A percentile compares a stretch with the other conserved stretches of the same genome.
Conservation (phyloP, 192 early-diverging fungal genomes). For the Chytriomyces sp. region DNA sequence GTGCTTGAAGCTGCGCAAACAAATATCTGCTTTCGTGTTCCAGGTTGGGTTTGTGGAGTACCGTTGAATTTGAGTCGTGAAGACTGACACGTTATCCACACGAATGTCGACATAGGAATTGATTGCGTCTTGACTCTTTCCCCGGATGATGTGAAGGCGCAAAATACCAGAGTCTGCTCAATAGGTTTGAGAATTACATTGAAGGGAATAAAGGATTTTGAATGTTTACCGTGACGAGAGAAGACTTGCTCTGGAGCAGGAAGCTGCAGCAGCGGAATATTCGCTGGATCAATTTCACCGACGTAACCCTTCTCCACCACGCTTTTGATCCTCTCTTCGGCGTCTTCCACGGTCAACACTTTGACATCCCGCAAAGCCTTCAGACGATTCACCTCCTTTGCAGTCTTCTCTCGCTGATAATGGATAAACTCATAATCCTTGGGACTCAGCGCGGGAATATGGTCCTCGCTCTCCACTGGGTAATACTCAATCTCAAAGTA, state of each 20-base stretch:
- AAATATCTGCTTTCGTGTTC: slow-evolving; percentile 21
- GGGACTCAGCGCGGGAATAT: background rate
- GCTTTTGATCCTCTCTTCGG: background rate
- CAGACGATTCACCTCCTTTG: slow-evolving; percentile 9
- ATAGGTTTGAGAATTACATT: background rate
- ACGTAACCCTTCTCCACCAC: slow-evolving; percentile 19
- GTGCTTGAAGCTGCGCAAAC: slow-evolving; percentile 14
- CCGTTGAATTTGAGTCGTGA: slow-evolving; percentile 37
- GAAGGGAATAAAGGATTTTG: background rate
- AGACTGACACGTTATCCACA: slow-evolving; percentile 52
- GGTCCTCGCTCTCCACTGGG: background rate
- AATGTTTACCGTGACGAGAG: slow-evolving; percentile 28
- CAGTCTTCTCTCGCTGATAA: slow-evolving; percentile 13
- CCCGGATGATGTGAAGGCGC: slow-evolving; percentile 53
- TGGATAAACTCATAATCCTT: slow-evolving; percentile 29
- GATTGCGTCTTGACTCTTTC: slow-evolving; percentile 21
- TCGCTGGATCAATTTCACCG: slow-evolving; percentile 7
- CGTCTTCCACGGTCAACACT: slow-evolving; percentile 9
- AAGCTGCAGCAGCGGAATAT: background rate
- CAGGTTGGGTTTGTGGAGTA: background rate
- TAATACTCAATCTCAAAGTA: slow-evolving; percentile 35
- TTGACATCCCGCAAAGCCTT: slow-evolving; percentile 11
- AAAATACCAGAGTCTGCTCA: slow-evolving; percentile 60
- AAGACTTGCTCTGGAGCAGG: slow-evolving; percentile 16
- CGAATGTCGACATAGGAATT: slow-evolving; percentile 52